Base-by-base conservation (phyloP, 2,329 filamentous ascomycete genomes). In the Colletotrichum magnum region DNA sequence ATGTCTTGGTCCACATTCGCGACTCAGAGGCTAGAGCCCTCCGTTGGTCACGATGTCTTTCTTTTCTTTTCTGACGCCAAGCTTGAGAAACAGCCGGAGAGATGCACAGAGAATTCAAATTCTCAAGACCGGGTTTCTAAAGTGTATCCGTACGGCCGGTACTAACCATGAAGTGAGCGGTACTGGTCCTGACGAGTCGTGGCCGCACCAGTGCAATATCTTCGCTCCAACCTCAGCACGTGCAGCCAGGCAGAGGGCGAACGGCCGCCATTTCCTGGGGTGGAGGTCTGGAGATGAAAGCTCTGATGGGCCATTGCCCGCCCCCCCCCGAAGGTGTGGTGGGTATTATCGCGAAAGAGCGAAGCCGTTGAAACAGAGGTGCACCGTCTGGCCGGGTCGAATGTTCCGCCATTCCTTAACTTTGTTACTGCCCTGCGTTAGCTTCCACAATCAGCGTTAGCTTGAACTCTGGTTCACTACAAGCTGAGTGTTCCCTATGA, bases 301-400 rank as follows among this genome's bases (percentile, higher is more conserved):
- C 43, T 26, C 47, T 24, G 47, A 39, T 45, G 32, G 36, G 21
- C 21, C 21, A 24, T 24, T 24, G 21, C 21, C 21, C 21, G 21
- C 21, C 18, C 26, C n/a, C 39, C 39, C 6, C 39, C 16, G 21
- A 18, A 15, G 10, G 41, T 43, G 53, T 58, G 64, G 59, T 58
- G 64, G 59, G 41, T 41, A 48, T 57, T 21, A 43, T 26, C 32
- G 47, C 48, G 28, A 59, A 24, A 32, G 58, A 60, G 66, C 32
- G 54, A 66, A 56, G 66, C 54, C 62, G 66, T 69, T 60, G 50
- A 66, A 66, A 69, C 41, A 60, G 56, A 45, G 39, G 56, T 24
- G 66, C 66, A 58, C 61, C 66, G 62, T 65, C 62, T 66, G 62
- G 66, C 43, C 62, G 66, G 62, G 52, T 60, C 62, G 39, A 52